phyloP scores from a whole-genome alignment of 202 grass and related monocot species.

The Zoysia matrella region DNA sequence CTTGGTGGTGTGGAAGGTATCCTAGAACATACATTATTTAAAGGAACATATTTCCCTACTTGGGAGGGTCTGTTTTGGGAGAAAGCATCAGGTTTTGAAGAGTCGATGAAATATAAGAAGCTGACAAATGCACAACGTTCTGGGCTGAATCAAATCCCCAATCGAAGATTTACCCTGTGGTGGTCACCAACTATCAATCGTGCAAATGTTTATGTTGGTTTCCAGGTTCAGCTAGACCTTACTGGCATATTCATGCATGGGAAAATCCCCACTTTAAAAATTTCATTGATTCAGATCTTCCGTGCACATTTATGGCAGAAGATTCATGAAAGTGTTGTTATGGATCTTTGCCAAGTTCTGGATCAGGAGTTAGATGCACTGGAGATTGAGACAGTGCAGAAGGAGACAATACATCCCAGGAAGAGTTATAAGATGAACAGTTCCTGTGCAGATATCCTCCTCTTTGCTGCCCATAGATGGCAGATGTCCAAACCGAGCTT shows the following conservation, averaged over 20 bases:
- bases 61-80: conserved; percentile 99
- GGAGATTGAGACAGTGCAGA: conserved; percentile 99
- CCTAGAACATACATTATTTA: conserved; percentile 96
- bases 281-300: conserved; percentile 98
- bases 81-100: conserved; percentile 98
- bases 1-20: conserved; percentile 99
- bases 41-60: conserved; percentile 99
- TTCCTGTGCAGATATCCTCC: conserved; percentile 92
- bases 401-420: conserved; percentile 98
- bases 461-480: conserved; percentile 98
- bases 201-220: conserved; percentile 97
- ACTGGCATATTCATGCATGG: conserved; percentile 99
- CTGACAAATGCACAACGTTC: conserved; percentile 97
- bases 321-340: conserved; percentile 99
- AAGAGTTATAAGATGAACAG: conserved; percentile 99
- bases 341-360: conserved; percentile 99
- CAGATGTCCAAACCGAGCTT: conserved; percentile 98
- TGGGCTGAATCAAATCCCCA: conserved; percentile 97
- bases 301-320: conserved; percentile 99
- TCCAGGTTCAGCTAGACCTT: conserved; percentile 97
- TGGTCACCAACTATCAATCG: conserved; percentile 99
- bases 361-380: conserved; percentile 96
- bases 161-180: conserved; percentile 98
- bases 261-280: conserved; percentile 98
- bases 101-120: conserved; percentile 99